Evolutionary conservation across 2,329 filamentous ascomycete species (phyloP).

Genomic region (Botrytis porri): DNA sequence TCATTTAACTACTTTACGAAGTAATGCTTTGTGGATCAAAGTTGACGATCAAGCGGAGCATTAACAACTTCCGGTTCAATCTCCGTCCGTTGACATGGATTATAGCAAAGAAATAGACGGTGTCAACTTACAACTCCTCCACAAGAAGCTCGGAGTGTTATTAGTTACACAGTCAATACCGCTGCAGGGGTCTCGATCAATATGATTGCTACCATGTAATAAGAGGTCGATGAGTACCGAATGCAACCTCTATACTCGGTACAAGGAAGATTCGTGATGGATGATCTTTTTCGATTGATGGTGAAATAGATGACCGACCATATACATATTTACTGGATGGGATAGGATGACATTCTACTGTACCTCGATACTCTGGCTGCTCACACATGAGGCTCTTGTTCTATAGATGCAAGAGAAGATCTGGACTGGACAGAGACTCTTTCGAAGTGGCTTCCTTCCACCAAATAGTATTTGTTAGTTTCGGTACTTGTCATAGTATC

Average conservation of each 20-base stretch:
- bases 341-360: not conserved
- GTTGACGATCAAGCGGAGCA: not conserved
- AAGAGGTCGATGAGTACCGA: not conserved
- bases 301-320: not conserved
- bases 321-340: not conserved
- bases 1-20: slow-evolving; percentile 6
- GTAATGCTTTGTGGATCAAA: slow-evolving; percentile 3
- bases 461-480: not conserved
- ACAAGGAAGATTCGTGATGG: not conserved
- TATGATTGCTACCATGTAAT: not conserved
- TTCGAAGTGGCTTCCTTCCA: not conserved
- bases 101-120: not conserved
- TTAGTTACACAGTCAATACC: not conserved
- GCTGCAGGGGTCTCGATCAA: not conserved
- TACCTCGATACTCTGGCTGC: not conserved
- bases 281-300: not conserved
- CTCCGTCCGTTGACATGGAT: slow-evolving; percentile 4
- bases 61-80: slow-evolving; percentile 16
- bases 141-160: slow-evolving; percentile 4
- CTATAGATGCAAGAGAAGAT: not conserved
- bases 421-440: not conserved
- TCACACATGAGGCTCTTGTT: not conserved
- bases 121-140: not conserved
- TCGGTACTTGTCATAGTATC: not conserved
- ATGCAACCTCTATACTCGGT: not conserved